Base-by-base conservation (phyloP, 2,329 filamentous ascomycete genomes). In the Zymoseptoria brevis region DNA sequence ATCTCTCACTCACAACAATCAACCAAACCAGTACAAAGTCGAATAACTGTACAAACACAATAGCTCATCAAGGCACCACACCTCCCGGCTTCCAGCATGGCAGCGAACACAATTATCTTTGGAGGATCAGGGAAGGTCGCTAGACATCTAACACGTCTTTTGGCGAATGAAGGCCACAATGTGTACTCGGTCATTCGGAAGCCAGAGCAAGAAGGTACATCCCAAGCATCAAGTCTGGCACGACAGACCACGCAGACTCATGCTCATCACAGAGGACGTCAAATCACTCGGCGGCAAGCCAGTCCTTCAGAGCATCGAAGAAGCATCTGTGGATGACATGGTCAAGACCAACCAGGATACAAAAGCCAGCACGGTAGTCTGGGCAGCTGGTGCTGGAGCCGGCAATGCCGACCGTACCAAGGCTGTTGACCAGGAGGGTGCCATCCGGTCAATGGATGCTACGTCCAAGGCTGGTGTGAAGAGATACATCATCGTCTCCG, bases 401-500 rank as follows among this genome's bases (percentile, higher is more conserved):
- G 66, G 71, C 53, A 81, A 77, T 1, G 71, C 82, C 0, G 79
- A 82, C 16, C 70, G 83, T 66, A 87, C 83, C 1, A 79, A 78
- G 66, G 77, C 78, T 53, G 79, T 87, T 56, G 85, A 87, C 71
- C 77, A 81, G 49, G 84, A 88, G 66, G 86, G 85, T 2, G 85
- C 84, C 8, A 80, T 80, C 50, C 77, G 83, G 69, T 84, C 85
- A 69, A 81, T 87, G 74, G 78, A 80, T 54, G 84, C 85, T 4
- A 79, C 84, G 0, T 79, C 81, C 19, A 71, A 79, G 7, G 78
- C 79, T 0, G 79, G 83, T 0, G 76, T 87, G 61, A 82, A 75
- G 2, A 81, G 83, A 60, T 88, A 87, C 73, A 77, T 89, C 54
- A 79, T 88, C 65, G 76, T 89, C 56, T 87, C 84, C 0, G 86